A percentile compares a stretch with the other conserved stretches of the same genome.
phyloP scores from a whole-genome alignment of 192 early-diverging fungal genomes.

The Gigaspora rosea region DNA sequence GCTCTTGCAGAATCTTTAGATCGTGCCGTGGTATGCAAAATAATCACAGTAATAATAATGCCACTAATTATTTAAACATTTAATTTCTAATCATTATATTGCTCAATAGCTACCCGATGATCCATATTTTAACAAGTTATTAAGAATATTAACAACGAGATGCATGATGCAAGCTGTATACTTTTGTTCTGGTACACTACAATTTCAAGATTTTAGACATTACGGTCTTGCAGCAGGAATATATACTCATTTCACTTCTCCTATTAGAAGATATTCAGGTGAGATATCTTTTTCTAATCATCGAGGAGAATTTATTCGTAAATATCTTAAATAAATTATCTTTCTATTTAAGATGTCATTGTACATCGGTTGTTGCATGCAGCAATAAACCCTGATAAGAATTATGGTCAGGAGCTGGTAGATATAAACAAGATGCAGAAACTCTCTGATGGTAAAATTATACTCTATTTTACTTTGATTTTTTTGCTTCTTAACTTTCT shows the following conservation, averaged over 20 bases:
- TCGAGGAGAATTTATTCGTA: neutral
- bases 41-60: neutral
- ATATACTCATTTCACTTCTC: constrained; percentile 99
- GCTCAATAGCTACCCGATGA: constrained; percentile 65
- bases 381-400: constrained; percentile 45
- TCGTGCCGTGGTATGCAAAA: constrained; percentile 57
- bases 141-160: constrained; percentile 88
- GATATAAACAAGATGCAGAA: constrained; percentile 84
- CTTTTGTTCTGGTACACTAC: constrained; percentile 87
- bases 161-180: constrained; percentile 99
- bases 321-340: neutral
- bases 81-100: constrained; percentile 31
- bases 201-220: constrained; percentile 69
- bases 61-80: neutral
- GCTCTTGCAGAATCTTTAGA: constrained; percentile 89
- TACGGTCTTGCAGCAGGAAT: constrained; percentile 91
- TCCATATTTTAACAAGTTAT: constrained; percentile 95
- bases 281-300: constrained; percentile 7
- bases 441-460: constrained; percentile 72
- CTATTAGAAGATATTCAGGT: constrained; percentile 97
- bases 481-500: neutral
- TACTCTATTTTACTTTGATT: neutral
- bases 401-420: constrained; percentile 71
- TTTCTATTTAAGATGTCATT: constrained; percentile 70
- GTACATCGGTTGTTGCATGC: constrained; percentile 86